Evolutionary conservation across 192 early-diverging fungal species (phyloP), one percentile per base, ranked within the genome.

Genomic region (Chytriomyces confervae): DNA sequence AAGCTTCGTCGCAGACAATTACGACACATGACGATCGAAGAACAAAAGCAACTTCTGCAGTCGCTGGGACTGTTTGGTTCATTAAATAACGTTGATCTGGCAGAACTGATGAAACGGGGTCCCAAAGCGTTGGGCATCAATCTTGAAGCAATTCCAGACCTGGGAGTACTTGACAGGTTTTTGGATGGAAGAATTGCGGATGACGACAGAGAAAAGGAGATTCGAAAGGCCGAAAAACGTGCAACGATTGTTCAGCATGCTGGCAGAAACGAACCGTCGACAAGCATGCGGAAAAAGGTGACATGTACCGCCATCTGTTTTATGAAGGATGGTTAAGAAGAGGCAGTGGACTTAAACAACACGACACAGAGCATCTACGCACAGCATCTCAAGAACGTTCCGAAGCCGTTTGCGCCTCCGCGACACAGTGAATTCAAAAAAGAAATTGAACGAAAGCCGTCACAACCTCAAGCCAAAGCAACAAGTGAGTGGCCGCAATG

Each of bases 191-290:
- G 24, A 18, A 67, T 69, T 61, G 67, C 8, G 8, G 76, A 77
- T 47, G 76, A 77, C n/a, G 13, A 61, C 20, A 53, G 61, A 48
- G 76, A 61, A 27, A 69, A 77, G 27, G 61, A 73, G n/a, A 20
- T 62, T 23, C 36, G 36, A 36, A 36, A 36, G 36, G 36, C 36
- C 4, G 36, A 36, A 36, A 36, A 36, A 36, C 36, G 36, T 36
- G 36, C 36, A 36, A 36, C 36, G 4, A 36, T 36, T 36, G 4
- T 1, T 36, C 36, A 36, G 36, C 4, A 23, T 23, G 63, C 16
- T 47, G 53, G 18, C 20, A 7, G 53, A 62, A 62, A 62, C 62
- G 27, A 29, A 69, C 10, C 67, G 4, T 47, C 23, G 0, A 57
- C 53, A 20, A 20, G 53, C 53, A 57, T 2, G 53, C 53, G 53